Percentiles rank a stretch among this genome's conserved stretches.
Evolutionary conservation across 1,139 yeast species (phyloP).

Genomic region (Taphrina flavorubra): DNA sequence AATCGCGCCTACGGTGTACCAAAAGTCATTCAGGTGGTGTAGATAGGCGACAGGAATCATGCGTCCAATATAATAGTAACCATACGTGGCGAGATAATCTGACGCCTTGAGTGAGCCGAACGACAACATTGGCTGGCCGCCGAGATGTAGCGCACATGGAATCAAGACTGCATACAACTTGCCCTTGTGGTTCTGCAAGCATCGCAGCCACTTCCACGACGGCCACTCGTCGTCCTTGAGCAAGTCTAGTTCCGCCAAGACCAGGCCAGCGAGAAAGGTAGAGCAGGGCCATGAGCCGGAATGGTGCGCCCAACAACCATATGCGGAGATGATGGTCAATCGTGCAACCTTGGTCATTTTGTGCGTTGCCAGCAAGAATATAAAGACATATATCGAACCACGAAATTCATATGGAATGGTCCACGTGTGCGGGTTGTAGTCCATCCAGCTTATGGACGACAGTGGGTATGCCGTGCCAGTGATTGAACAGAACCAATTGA

Average conservation of each 20-base stretch:
- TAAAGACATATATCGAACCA: slow-evolving; percentile 31
- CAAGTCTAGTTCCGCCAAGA: slow-evolving; percentile 34
- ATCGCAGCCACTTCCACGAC: slow-evolving; percentile 18
- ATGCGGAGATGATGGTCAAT: not conserved
- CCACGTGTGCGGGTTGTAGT: slow-evolving; percentile 31
- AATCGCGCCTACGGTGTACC: slow-evolving; percentile 28
- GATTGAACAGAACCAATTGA: not conserved
- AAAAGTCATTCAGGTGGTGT: slow-evolving; percentile 22
- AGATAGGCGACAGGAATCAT: slow-evolving; percentile 14
- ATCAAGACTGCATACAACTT: slow-evolving; percentile 3
- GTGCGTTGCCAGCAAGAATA: slow-evolving; percentile 15
- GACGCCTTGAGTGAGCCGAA: slow-evolving; percentile 16
- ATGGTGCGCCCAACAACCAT: slow-evolving; percentile 3
- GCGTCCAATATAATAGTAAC: slow-evolving; percentile 13
- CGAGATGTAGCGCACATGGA: slow-evolving; percentile 23
- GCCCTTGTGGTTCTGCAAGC: slow-evolving; percentile 6
- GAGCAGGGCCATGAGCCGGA: slow-evolving; percentile 13
- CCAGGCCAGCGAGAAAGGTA: slow-evolving; percentile 19
- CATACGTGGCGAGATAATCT: slow-evolving; percentile 7
- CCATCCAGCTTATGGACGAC: slow-evolving; percentile 11
- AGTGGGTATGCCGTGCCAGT: slow-evolving; percentile 8
- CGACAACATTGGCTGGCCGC: slow-evolving; percentile 24
- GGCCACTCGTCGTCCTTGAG: slow-evolving; percentile 19
- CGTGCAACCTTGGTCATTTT: slow-evolving; percentile 10
- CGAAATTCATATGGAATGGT: slow-evolving; percentile 33